phyloP scores from a whole-genome alignment of 1,139 yeast genomes.

The Pichia norvegensis region DNA sequence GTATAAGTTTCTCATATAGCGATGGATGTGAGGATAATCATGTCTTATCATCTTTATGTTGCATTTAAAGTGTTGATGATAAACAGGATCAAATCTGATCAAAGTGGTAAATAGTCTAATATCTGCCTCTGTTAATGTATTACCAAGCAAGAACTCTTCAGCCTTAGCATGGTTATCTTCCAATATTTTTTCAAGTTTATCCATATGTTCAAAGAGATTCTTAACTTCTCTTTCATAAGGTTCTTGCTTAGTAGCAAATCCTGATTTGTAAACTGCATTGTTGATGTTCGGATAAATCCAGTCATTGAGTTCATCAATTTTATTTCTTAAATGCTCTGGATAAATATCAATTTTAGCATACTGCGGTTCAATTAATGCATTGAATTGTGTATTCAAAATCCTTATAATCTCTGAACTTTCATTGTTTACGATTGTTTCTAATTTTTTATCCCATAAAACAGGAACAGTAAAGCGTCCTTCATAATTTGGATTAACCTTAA shows the following conservation, averaged over 20 bases:
- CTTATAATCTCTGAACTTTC: conserved; percentile 87
- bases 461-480: conserved; percentile 86
- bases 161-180: conserved; percentile 37
- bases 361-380: conserved; percentile 42
- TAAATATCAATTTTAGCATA: conserved; percentile 48
- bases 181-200: conserved; percentile 64
- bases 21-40: conserved; percentile 70
- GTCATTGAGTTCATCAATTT: conserved; percentile 72
- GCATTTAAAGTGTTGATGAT: conserved; percentile 92
- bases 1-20: conserved; percentile 77
- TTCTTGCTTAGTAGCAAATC: conserved; percentile 80
- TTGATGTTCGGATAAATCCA: conserved; percentile 84
- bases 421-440: conserved; percentile 76
- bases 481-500: conserved; percentile 67
- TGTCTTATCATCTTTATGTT: conserved; percentile 74
- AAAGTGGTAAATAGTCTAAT: conserved; percentile 77
- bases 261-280: conserved; percentile 91
- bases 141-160: conserved; percentile 49
- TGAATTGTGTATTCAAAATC: conserved; percentile 69
- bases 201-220: conserved; percentile 62
- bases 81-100: conserved; percentile 82
- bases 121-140: conserved; percentile 80
- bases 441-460: conserved; percentile 82
- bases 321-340: conserved; percentile 44
- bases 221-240: conserved; percentile 69